Conservation (phyloP, 1,284 basidiomycete species). For the Cutaneotrichosporon sp. region DNA sequence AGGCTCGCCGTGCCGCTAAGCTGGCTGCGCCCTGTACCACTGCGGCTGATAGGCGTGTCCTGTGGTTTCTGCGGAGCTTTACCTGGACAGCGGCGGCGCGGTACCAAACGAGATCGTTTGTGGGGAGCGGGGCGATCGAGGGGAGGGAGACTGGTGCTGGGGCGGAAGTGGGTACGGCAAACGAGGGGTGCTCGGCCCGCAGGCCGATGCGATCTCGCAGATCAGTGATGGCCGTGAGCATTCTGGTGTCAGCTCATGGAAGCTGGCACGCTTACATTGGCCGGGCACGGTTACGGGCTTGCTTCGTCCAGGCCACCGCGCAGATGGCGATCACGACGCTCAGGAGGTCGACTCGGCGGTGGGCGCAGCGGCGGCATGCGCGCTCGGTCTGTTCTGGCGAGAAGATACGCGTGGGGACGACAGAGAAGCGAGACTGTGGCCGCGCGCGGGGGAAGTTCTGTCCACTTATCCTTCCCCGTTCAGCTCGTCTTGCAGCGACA, state of each 20-base stretch:
- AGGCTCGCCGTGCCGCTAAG: conserved; percentile 58
- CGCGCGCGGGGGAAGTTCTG: conserved; percentile 22
- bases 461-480: conserved; percentile 17
- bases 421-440: conserved; percentile 18
- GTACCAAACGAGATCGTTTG: conserved; percentile 60
- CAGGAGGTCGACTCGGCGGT: conserved; percentile 65
- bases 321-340: conserved; percentile 68
- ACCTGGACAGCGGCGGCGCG: conserved; percentile 56
- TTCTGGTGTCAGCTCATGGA: conserved; percentile 55
- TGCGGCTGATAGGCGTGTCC: conserved; percentile 58
- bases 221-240: not conserved
- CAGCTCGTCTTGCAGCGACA: conserved; percentile 34
- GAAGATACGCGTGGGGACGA: conserved; percentile 30
- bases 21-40: conserved; percentile 61
- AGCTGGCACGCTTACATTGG: not conserved
- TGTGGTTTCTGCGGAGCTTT: conserved; percentile 27
- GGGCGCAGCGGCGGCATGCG: conserved; percentile 49
- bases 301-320: conserved; percentile 65
- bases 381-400: conserved; percentile 48
- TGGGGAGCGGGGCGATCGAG: not conserved
- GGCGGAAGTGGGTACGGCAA: not conserved
- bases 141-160: not conserved
- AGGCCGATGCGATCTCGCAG: not conserved
- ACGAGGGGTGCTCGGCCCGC: not conserved
- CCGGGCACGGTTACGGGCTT: conserved; percentile 29